A percentile compares a stretch with the other conserved stretches of the same genome.
phyloP scores from a whole-genome alignment of 176 grass and related monocot genomes.

The Themeda triandra region DNA sequence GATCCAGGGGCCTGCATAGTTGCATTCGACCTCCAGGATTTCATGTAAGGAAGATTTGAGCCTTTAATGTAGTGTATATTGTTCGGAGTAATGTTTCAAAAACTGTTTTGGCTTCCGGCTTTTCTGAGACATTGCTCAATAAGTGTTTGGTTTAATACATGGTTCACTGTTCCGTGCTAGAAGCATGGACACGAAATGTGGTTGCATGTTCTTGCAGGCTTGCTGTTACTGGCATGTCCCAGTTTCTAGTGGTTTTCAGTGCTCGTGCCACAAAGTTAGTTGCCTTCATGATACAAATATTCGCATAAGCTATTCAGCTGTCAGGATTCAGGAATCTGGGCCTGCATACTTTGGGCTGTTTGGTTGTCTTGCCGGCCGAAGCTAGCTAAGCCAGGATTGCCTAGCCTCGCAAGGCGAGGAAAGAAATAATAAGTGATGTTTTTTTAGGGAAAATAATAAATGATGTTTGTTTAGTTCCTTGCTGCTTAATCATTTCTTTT shows the following conservation, averaged over 20 bases:
- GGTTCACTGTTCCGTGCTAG: background rate
- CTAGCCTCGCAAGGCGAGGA: too few relatives aligned
- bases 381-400: background rate
- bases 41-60: background rate
- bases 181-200: background rate
- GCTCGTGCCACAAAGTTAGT: too few relatives aligned
- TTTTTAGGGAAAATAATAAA: too few relatives aligned
- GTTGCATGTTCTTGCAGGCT: background rate
- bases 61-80: constrained; percentile 9
- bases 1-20: background rate
- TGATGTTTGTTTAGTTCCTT: too few relatives aligned
- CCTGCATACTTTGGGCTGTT: background rate
- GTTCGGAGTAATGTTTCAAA: constrained; percentile 10
- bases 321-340: background rate
- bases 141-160: background rate
- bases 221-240: background rate
- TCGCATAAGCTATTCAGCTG: background rate
- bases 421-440: too few relatives aligned
- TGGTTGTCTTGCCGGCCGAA: background rate
- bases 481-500: too few relatives aligned
- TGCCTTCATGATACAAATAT: background rate
- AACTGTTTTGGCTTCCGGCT: background rate
- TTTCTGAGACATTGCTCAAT: constrained; percentile 6
- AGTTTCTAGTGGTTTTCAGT: background rate
- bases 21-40: constrained; percentile 1